Evolutionary conservation across 106 monocot genomes (phyloP).

Genomic region (Allium sativum): DNA sequence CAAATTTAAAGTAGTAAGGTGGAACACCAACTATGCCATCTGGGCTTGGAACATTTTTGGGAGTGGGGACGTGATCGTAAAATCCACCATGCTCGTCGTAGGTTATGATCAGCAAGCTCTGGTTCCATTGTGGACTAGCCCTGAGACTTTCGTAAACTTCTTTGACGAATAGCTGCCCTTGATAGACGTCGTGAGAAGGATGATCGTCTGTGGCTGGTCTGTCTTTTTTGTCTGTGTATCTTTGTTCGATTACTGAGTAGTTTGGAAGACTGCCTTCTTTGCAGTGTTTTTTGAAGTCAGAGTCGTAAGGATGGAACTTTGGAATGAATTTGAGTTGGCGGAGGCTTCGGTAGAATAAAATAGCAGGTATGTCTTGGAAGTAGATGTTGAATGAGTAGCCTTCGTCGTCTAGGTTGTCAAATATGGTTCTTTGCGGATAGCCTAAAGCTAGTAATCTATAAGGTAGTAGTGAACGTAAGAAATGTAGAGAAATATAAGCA

Average conservation of each 20-base stretch:
- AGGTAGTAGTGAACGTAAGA: background rate
- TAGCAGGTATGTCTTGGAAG: slow-evolving; percentile 68
- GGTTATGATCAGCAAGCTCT: slow-evolving; percentile 57
- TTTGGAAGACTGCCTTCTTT: slow-evolving; percentile 46
- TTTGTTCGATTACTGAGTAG: slow-evolving; percentile 78
- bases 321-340: slow-evolving; percentile 51
- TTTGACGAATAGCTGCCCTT: slow-evolving; percentile 76
- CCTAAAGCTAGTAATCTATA: slow-evolving; percentile 33
- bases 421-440: slow-evolving; percentile 55
- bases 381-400: slow-evolving; percentile 58
- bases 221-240: slow-evolving; percentile 47
- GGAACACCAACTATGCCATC: slow-evolving; percentile 60
- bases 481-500: too few relatives aligned
- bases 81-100: slow-evolving; percentile 88
- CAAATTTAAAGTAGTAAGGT: slow-evolving; percentile 58
- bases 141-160: slow-evolving; percentile 63
- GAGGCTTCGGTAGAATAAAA: slow-evolving; percentile 68
- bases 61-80: slow-evolving; percentile 74
- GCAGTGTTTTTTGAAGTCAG: slow-evolving; percentile 36
- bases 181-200: slow-evolving; percentile 82
- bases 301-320: slow-evolving; percentile 31
- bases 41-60: slow-evolving; percentile 50
- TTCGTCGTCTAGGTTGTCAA: slow-evolving; percentile 33
- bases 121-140: slow-evolving; percentile 70
- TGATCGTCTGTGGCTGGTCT: slow-evolving; percentile 75